Evolutionary conservation across 2,329 filamentous ascomycete genomes (phyloP), one percentile per base, ranked within the genome.

Genomic region (Diaporthe vaccinii): DNA sequence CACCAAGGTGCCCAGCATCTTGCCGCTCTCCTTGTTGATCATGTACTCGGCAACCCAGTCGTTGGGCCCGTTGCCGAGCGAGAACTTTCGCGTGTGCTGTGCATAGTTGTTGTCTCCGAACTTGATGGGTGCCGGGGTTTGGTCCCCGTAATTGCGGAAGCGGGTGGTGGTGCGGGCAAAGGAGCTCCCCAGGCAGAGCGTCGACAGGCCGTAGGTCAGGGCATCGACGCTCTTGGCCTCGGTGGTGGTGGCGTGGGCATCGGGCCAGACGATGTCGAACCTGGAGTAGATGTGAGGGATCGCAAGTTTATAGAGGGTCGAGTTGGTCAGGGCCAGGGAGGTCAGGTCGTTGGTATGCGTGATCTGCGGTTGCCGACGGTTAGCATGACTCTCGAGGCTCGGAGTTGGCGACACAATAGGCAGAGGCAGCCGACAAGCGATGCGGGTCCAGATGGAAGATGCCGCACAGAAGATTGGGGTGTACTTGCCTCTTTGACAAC

Each of bases 231-330:
- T 93, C 55, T 91, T 91, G 58, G 92, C 89, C 72, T 93, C 91
- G 79, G 93, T 91, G 2, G 89, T 86, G 12, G 91, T 88, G 10
- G 89, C 87, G 77, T 90, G 89, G 44, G 90, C 91, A 80, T 96
- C 94, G 0, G 94, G 94, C 95, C 95, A 97, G 57, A 96, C 93
- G 78, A 97, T 97, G 81, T 97, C 94, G 83, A 97, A 97, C 76
- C 93, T 91, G 25, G 93, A 93, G 85, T 97, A 97, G 78, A 97
- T 95, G 79, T 93, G 91, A 25, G 94, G 94, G 34, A 95, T 92
- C 0, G 93, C 91, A 73, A 97, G 89, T 58, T 89, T 88, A 84
- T 97, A 93, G 17, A 97, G 89, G 39, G 92, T 92, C 20, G 94
- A 95, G 84, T 95, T 94, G 58, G 94, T 93, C 75, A 95, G 87